Percentiles rank a stretch among this genome's conserved stretches.
Conservation (phyloP, 176 grass and related monocot genomes). For the Raddia distichophylla region DNA sequence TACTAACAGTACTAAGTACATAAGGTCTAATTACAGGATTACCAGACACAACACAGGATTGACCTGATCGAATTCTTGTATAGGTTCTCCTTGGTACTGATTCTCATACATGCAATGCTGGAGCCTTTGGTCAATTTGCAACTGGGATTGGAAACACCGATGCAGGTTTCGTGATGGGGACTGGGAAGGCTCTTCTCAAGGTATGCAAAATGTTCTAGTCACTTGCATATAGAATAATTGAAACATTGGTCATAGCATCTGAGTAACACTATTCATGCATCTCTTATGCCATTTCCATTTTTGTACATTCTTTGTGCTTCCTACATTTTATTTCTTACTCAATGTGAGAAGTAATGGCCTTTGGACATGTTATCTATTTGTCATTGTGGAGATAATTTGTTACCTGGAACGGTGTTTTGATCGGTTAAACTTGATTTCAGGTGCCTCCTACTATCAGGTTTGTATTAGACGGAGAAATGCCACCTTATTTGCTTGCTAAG, state of each 20-base stretch:
- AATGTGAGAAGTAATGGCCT: background rate
- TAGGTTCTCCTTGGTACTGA: slow-evolving; percentile 96
- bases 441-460: slow-evolving; percentile 89
- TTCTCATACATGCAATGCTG: slow-evolving; percentile 97
- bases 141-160: slow-evolving; percentile 97
- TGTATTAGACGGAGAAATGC: slow-evolving; percentile 92
- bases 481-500: slow-evolving; percentile 89
- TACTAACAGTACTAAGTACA: background rate
- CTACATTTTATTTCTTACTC: background rate
- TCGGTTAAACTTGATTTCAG: slow-evolving; percentile 55
- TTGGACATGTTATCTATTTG: background rate
- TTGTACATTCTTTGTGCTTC: background rate
- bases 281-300: background rate
- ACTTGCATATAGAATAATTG: background rate
- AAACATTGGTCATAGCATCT: background rate
- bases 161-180: slow-evolving; percentile 93
- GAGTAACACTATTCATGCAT: background rate
- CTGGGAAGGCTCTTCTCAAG: slow-evolving; percentile 92
- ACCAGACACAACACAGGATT: background rate
- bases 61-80: slow-evolving; percentile 6
- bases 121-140: slow-evolving; percentile 96
- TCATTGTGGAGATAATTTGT: background rate
- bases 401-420: slow-evolving; percentile 37
- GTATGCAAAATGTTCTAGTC: slow-evolving; percentile 40
- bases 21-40: background rate